phyloP scores from a whole-genome alignment of 441 rosid genomes.

The Pelargonium australe region DNA sequence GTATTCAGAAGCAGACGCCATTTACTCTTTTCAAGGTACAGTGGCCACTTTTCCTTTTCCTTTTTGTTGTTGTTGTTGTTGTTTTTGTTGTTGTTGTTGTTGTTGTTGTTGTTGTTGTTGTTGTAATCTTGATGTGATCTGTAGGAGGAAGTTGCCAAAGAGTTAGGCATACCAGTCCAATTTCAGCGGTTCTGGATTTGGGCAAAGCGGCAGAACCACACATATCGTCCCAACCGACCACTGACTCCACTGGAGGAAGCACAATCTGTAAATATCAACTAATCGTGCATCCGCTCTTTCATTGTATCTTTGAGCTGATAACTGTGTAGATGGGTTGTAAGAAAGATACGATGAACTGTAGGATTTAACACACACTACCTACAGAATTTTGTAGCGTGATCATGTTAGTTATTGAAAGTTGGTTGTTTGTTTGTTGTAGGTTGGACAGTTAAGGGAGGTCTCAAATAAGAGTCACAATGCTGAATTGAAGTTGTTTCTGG shows the following conservation, averaged over 20 bases:
- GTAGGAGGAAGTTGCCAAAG: slow-evolving; percentile 94
- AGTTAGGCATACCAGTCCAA: slow-evolving; percentile 80
- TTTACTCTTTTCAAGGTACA: slow-evolving; percentile 72
- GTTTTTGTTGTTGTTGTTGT: too few species aligned
- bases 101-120: too few species aligned
- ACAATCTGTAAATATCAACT: slow-evolving; percentile 49
- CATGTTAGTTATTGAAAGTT: slow-evolving; percentile 5
- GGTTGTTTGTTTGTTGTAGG: slow-evolving; percentile 40
- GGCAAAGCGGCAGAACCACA: slow-evolving; percentile 98
- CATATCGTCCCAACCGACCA: slow-evolving; percentile 95
- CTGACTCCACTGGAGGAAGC: slow-evolving; percentile 74
- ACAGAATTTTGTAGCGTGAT: background rate
- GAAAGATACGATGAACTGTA: background rate
- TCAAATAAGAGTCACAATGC: slow-evolving; percentile 74
- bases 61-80: too few species aligned
- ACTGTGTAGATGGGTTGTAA: background rate
- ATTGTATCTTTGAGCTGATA: background rate
- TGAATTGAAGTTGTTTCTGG: slow-evolving; percentile 84
- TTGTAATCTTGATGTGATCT: slow-evolving; percentile 20
- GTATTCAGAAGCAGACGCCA: slow-evolving; percentile 74
- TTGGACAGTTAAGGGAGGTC: slow-evolving; percentile 83
- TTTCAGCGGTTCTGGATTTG: slow-evolving; percentile 90
- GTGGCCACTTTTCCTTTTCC: background rate
- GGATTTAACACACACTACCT: background rate
- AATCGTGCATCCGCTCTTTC: slow-evolving; percentile 6